Evolutionary conservation across 129 eudicot genomes (phyloP).

Genomic region (Solidago caesia): DNA sequence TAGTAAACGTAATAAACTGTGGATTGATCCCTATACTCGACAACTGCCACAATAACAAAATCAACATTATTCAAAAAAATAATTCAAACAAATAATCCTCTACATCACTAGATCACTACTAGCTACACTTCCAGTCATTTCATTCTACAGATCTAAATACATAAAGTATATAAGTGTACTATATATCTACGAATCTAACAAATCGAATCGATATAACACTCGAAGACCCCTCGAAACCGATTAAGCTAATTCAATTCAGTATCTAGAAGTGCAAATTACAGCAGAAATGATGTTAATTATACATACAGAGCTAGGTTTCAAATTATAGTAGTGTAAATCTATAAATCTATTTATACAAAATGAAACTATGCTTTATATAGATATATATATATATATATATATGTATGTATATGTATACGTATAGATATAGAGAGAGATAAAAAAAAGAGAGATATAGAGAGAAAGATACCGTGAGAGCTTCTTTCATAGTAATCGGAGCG

Average conservation of each 20-base stretch:
- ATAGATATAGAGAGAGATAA: not conserved
- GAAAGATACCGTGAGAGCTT: constrained; percentile 78
- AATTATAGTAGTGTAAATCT: constrained; percentile 12
- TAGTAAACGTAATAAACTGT: constrained; percentile 93
- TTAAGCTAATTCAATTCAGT: constrained; percentile 7
- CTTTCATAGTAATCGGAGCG: constrained; percentile 97
- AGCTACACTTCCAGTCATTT: not conserved
- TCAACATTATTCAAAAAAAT: constrained; percentile 21
- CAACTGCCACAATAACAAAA: constrained; percentile 49
- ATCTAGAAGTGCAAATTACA: constrained; percentile 2
- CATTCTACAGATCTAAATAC: constrained; percentile 47
- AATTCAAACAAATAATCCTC: not conserved
- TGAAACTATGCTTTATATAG: constrained; percentile 1
- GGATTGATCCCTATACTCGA: constrained; percentile 90
- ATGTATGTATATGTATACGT: not conserved
- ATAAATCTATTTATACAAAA: constrained; percentile 8
- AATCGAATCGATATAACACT: constrained; percentile 16
- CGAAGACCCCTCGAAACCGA: constrained; percentile 1
- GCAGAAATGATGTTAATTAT: constrained; percentile 7
- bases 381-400: not conserved
- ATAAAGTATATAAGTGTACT: not conserved
- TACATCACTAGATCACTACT: not conserved
- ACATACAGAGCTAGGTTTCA: constrained; percentile 15
- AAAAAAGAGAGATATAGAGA: not conserved
- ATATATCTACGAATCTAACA: constrained; percentile 20